These are phyloP conservation scores for Ramicandelaber brevisporus DNA, from an alignment of 192 early-diverging fungal genomes.

Conservation along the genomic window DNA sequence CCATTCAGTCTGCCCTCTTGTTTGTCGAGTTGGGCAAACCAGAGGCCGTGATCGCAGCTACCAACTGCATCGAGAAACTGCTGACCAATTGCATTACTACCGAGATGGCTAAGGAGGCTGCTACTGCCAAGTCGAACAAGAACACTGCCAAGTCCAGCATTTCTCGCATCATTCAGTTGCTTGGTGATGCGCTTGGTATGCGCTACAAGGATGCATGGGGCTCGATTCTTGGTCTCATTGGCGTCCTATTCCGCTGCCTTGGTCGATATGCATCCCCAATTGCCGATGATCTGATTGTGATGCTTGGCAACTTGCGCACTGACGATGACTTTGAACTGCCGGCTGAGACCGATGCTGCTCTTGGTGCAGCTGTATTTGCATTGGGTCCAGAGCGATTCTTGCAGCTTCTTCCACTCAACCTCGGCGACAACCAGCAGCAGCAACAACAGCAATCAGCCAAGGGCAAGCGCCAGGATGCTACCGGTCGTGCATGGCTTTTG, in stretches of 20 bases:
- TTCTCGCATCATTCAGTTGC: slow-evolving; percentile 16
- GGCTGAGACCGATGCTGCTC: slow-evolving; percentile 52
- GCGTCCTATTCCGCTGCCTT: slow-evolving; percentile 52
- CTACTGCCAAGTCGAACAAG: slow-evolving; percentile 8
- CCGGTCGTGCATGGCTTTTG: slow-evolving; percentile 78
- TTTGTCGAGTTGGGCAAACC: slow-evolving; percentile 33
- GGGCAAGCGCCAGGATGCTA: slow-evolving; percentile 3
- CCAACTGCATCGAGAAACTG: slow-evolving; percentile 39
- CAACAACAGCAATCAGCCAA: too few relatives aligned
- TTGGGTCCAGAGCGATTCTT: slow-evolving; percentile 62
- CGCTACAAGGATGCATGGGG: slow-evolving; percentile 63
- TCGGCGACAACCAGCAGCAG: slow-evolving; percentile 28
- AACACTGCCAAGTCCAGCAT: slow-evolving; percentile 12
- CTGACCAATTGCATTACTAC: slow-evolving; percentile 49
- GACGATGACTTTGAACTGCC: slow-evolving; percentile 63
- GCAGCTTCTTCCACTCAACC: slow-evolving; percentile 53
- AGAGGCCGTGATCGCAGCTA: slow-evolving; percentile 29
- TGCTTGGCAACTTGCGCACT: slow-evolving; percentile 56
- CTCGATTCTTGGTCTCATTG: slow-evolving; percentile 48
- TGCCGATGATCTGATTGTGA: slow-evolving; percentile 25
- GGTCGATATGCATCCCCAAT: slow-evolving; percentile 26
- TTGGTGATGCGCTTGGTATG: slow-evolving; percentile 37
- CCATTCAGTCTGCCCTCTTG: slow-evolving; percentile 34
- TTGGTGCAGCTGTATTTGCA: slow-evolving; percentile 51
- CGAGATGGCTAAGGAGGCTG: slow-evolving; percentile 35